Conservation (phyloP, 75 land plant genomes). For the Picea glauca region DNA sequence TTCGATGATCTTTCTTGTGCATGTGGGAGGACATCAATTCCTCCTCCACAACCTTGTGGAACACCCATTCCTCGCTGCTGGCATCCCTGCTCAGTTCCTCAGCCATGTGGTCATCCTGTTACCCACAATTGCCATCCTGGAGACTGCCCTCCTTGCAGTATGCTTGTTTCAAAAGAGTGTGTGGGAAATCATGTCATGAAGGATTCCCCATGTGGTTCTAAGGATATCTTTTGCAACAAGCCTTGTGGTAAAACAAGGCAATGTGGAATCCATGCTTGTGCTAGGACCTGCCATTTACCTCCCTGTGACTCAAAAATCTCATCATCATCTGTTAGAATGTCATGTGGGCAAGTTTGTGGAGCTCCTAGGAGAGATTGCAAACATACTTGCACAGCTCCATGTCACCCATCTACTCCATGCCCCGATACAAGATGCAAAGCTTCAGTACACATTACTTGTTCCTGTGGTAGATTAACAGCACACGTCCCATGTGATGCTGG, state of each 20-base stretch:
- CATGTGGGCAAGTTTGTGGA: conserved; percentile 94
- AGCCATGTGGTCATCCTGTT: conserved; percentile 84
- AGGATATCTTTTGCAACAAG: conserved; percentile 86
- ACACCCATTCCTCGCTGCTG: conserved; percentile 81
- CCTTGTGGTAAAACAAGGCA: conserved; percentile 89
- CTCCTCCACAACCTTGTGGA: conserved; percentile 97
- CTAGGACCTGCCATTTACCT: conserved; percentile 70
- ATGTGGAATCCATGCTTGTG: conserved; percentile 96
- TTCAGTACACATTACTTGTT: conserved; percentile 74
- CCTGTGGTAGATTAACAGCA: conserved; percentile 79
- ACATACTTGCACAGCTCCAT: conserved; percentile 77
- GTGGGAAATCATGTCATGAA: conserved; percentile 88
- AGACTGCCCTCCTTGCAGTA: conserved; percentile 93
- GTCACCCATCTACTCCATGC: conserved; percentile 79
- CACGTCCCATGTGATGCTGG: conserved; percentile 90
- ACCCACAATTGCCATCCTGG: conserved; percentile 92
- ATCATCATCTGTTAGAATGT: conserved; percentile 17
- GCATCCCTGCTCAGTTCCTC: conserved; percentile 68
- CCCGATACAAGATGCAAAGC: conserved; percentile 83
- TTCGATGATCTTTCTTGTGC: conserved; percentile 93
- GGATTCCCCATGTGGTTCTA: conserved; percentile 93
- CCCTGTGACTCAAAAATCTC: conserved; percentile 61
- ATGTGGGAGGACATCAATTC: conserved; percentile 88
- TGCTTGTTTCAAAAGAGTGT: conserved; percentile 81
- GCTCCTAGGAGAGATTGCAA: conserved; percentile 91